These are phyloP conservation scores for Aspergillus asperescens DNA, from an alignment of 495 filamentous ascomycete species.

Conservation along the genomic window DNA sequence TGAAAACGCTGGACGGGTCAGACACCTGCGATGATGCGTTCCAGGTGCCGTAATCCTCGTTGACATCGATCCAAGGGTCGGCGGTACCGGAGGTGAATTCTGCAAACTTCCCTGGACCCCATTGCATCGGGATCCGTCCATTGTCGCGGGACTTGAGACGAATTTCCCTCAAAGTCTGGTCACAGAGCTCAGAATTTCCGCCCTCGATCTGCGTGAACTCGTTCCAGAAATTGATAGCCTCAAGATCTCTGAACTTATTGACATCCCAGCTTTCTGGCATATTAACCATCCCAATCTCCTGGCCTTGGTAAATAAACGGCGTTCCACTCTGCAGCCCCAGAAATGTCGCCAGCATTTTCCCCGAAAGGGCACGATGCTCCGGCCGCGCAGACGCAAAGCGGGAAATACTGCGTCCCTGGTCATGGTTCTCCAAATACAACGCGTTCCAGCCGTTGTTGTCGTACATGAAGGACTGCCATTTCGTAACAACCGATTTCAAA, in stretches of 20 bases:
- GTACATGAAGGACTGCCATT: background rate
- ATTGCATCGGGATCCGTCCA: conserved; percentile 53
- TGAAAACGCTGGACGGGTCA: conserved; percentile 33
- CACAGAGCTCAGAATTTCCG: background rate
- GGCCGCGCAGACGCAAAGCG: conserved; percentile 44
- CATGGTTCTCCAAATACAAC: conserved; percentile 51
- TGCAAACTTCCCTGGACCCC: conserved; percentile 49
- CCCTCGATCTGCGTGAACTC: no score
- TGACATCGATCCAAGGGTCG: conserved; percentile 48
- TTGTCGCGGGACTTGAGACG: conserved; percentile 40
- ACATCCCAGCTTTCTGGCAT: conserved; percentile 53
- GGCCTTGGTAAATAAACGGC: conserved; percentile 61
- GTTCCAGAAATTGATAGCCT: conserved; percentile 44
- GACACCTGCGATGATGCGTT: conserved; percentile 40
- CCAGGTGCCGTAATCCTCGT: conserved; percentile 37
- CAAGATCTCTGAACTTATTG: conserved; percentile 59
- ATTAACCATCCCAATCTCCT: conserved; percentile 66
- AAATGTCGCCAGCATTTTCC: conserved; percentile 55
- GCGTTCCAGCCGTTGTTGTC: background rate
- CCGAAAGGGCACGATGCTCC: conserved; percentile 34
- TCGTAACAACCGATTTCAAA: conserved; percentile 22
- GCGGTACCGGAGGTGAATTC: conserved; percentile 36
- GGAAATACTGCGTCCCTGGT: conserved; percentile 52
- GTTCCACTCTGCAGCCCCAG: conserved; percentile 52
- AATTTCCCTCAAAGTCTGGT: background rate